Conservation (phyloP, 2,329 filamentous ascomycete species). For the Fusarium napiforme region DNA sequence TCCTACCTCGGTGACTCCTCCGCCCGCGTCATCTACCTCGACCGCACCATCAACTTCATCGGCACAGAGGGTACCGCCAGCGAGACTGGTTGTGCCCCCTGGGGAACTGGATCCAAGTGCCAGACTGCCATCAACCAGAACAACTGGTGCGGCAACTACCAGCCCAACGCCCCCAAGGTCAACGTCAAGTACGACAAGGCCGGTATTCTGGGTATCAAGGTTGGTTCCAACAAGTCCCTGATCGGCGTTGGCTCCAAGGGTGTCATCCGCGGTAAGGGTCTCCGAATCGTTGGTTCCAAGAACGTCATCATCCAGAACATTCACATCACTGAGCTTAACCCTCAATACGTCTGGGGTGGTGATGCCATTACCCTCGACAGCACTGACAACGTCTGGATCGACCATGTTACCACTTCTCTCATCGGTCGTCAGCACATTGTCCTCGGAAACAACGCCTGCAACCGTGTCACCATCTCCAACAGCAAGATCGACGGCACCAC, state of each 20-base stretch:
- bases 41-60: slow-evolving; percentile 66
- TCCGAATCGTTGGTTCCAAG: slow-evolving; percentile 58
- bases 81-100: slow-evolving; percentile 67
- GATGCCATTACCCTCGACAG: slow-evolving; percentile 66
- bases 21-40: slow-evolving; percentile 67
- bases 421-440: slow-evolving; percentile 71
- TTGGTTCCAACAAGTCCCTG: slow-evolving; percentile 68
- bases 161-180: slow-evolving; percentile 59
- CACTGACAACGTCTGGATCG: slow-evolving; percentile 61
- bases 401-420: slow-evolving; percentile 66
- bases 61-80: slow-evolving; percentile 64
- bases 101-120: slow-evolving; percentile 63
- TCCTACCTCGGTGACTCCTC: slow-evolving; percentile 66
- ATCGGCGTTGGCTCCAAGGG: slow-evolving; percentile 63
- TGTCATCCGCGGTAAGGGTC: slow-evolving; percentile 68
- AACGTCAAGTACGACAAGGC: slow-evolving; percentile 63
- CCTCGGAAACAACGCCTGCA: slow-evolving; percentile 62
- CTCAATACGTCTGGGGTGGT: slow-evolving; percentile 69
- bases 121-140: slow-evolving; percentile 71
- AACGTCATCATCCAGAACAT: slow-evolving; percentile 73
- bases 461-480: slow-evolving; percentile 70
- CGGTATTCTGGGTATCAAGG: slow-evolving; percentile 60
- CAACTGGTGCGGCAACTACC: slow-evolving; percentile 68
- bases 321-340: slow-evolving; percentile 65
- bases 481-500: slow-evolving; percentile 66